Percentiles rank a stretch among this genome's conserved stretches.
phyloP scores from a whole-genome alignment of 1,139 yeast genomes.

The Trichomonascaceae sp. region DNA sequence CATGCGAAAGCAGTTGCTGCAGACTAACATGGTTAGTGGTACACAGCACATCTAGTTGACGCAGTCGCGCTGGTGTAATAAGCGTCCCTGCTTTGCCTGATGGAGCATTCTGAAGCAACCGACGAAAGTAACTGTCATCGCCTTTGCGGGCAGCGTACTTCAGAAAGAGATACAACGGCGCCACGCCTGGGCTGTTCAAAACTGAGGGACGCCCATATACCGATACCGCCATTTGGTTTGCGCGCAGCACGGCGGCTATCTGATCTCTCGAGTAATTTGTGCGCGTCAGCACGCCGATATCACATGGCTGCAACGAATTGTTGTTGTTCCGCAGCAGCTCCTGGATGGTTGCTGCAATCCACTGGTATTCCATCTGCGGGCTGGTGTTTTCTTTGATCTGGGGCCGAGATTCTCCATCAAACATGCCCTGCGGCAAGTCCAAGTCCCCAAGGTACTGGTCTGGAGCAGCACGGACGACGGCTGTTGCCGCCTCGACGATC shows the following conservation, averaged over 20 bases:
- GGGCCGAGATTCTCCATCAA: conserved; percentile 6
- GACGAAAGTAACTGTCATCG: background rate
- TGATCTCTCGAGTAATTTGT: conserved; percentile 7
- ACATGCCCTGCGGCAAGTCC: conserved; percentile 6
- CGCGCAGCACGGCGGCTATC: conserved; percentile 5
- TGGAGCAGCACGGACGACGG: conserved; percentile 54
- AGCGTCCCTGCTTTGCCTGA: conserved; percentile 7
- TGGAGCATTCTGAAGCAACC: conserved; percentile 4
- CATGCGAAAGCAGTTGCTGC: no score
- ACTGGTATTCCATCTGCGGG: conserved; percentile 7
- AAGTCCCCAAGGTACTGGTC: conserved; percentile 5
- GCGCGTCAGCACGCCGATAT: conserved; percentile 12
- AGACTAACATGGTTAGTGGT: background rate
- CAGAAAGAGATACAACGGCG: conserved; percentile 7
- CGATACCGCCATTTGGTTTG: conserved; percentile 5
- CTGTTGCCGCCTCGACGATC: conserved; percentile 52
- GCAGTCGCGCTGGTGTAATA: conserved; percentile 4
- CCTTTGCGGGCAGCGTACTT: conserved; percentile 4
- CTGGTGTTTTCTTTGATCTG: conserved; percentile 3
- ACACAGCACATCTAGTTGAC: background rate
- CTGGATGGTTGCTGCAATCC: conserved; percentile 9
- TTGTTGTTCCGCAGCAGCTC: conserved; percentile 4
- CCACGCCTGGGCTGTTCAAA: conserved; percentile 5
- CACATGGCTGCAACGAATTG: conserved; percentile 6
- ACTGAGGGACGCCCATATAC: conserved; percentile 7